Evolutionary conservation across 768 basidiomycete genomes (phyloP), one percentile per base, ranked within the genome.

Genomic region (Lenzites betulinus): DNA sequence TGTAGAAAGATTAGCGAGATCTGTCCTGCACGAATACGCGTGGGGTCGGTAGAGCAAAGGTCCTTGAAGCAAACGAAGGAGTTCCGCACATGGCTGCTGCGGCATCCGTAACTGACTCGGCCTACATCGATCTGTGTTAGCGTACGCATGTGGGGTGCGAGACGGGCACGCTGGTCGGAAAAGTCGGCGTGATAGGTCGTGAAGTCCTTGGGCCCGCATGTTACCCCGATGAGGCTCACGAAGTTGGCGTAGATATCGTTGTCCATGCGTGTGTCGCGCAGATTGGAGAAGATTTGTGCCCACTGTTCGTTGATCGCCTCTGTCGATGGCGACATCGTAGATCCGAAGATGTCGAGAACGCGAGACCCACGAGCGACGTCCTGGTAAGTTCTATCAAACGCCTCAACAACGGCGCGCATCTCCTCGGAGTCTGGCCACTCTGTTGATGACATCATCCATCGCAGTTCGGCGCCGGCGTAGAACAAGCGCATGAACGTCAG

Each of bases 11-110:
- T 41, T 8, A 49, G 35, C 2, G 47, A 38, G 23, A 57, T 57
- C 36, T 57, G 55, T 5, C 55, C 55, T 18, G 55, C 55, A 12
- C 35, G 13, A 2, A 57, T 38, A 2, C 11, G n/a, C 2, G 46
- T 20, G 30, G 15, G 47, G 13, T 39, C 35, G 3, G 4, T 12
- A 1, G 35, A 23, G 22, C 23, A 7, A 22, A 47, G 55, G 13
- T 57, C 46, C 22, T 16, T 33, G 26, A 57, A 57, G 26, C 22
- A 39, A 1, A 57, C 36, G 55, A 57, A 57, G 11, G 55, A 57
- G 46, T 57, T 49, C 1, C 55, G 46, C 22, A 41, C 46, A 23
- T 38, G 38, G 3, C 41, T 28, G 0, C 22, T 36, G 2, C 55
- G 55, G 8, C 47, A 39, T n/a, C 46, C 55, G 46, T 38, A 49